Evolutionary conservation across 2,329 filamentous ascomycete genomes (phyloP).

Genomic region (Hymenoscyphus linearis): DNA sequence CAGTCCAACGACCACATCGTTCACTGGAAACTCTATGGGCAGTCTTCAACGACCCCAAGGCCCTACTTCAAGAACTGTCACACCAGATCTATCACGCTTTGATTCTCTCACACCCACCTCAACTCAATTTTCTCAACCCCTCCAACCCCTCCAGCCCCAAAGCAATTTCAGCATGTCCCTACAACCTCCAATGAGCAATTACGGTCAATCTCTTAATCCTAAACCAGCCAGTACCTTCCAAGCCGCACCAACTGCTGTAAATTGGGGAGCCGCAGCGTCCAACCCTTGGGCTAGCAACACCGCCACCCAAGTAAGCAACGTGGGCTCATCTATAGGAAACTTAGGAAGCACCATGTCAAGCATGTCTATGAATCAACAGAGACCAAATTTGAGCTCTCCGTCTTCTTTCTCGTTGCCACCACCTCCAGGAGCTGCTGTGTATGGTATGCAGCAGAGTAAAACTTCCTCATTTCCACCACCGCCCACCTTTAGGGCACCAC

Average conservation of each 20-base stretch:
- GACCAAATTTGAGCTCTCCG: conserved; percentile 34
- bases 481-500: conserved; percentile 31
- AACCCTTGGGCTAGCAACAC: conserved; percentile 46
- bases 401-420: conserved; percentile 51
- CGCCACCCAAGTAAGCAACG: conserved; percentile 23
- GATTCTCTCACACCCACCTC: conserved; percentile 51
- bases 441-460: conserved; percentile 9
- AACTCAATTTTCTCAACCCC: conserved; percentile 58
- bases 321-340: conserved; percentile 34
- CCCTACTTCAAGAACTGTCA: conserved; percentile 48
- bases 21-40: conserved; percentile 15
- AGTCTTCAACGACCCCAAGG: conserved; percentile 33
- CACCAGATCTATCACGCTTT: conserved; percentile 52
- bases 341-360: conserved; percentile 42
- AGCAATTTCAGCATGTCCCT: conserved; percentile 29
- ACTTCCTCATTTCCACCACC: conserved; percentile 17
- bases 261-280: conserved; percentile 44
- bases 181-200: conserved; percentile 16
- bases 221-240: conserved; percentile 18
- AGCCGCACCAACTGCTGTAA: conserved; percentile 33
- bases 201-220: conserved; percentile 10
- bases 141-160: conserved; percentile 38
- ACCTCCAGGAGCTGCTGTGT: conserved; percentile 20
- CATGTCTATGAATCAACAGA: conserved; percentile 43
- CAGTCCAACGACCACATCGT: conserved; percentile 35